Base-by-base conservation (phyloP, 108 stramenopile species). In the Asterionellopsis glacialis region DNA sequence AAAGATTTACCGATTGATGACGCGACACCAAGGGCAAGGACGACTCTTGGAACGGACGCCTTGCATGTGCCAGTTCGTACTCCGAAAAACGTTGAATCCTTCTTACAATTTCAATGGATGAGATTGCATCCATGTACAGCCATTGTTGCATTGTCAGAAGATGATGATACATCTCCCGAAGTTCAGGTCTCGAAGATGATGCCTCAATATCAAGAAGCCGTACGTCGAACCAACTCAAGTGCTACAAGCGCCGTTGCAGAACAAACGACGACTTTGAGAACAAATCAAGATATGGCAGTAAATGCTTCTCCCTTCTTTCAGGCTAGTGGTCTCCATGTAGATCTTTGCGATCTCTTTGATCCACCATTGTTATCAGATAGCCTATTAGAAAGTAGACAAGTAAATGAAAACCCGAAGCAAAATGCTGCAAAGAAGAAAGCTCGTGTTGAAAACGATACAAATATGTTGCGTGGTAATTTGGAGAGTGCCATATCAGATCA, bases 81-180 rank as follows among this genome's bases (percentile, higher is more conserved):
- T 48, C 47, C 47, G 6, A 9, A 48, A 19, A 21, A 21, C 5
- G 16, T 21, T 16, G 47, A 21, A 48, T 21, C 16, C 16, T 16
- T 48, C 47, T 21, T 48, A 19, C 47, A 48, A 9, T 48, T 48
- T 21, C 47, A 48, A 48, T 48, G 47, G 47, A 48, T 48, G 47
- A 48, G 19, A 48, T 19, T 48, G 21, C 47, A 48, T 21, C 47
- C 47, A 7, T 16, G 19, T 48, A 48, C 47, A 9, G 47, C 47
- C 21, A 48, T 48, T 21, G 33, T 33, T 2, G 47, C 47, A 21
- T 9, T 48, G 16, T 48, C 47, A 2, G 19, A 16, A 16, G 9
- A 48, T 21, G 47, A 48, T 19, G 19, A 19, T 19, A 21, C 47
- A 9, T 21, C 47, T 16, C 47, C 47, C 19, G 47, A 16, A 21